A percentile compares a stretch with the other conserved stretches of the same genome.
Evolutionary conservation across 768 basidiomycete species (phyloP).

Genomic region (Xerocomellus intermedius): DNA sequence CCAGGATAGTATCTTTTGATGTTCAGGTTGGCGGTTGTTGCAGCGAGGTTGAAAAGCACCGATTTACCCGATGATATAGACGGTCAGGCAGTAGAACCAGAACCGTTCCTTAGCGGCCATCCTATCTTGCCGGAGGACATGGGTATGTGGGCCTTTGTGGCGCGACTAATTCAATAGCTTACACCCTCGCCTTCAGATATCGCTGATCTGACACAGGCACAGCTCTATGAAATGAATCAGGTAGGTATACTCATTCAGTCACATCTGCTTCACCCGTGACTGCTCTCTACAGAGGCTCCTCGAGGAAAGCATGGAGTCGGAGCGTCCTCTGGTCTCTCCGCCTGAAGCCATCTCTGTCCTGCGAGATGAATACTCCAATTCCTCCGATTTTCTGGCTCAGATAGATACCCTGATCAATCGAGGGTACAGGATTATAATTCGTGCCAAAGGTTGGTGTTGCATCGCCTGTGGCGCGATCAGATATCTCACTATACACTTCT

Average conservation of each 20-base stretch:
- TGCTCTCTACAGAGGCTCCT: conserved; percentile 34
- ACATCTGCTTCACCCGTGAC: neutral
- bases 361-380: conserved; percentile 64
- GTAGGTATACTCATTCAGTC: conserved; percentile 18
- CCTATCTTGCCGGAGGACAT: conserved; percentile 32
- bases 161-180: neutral
- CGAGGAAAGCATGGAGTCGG: conserved; percentile 36
- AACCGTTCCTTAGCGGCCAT: conserved; percentile 27
- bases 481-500: neutral
- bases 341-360: conserved; percentile 53
- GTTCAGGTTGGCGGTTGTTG: neutral
- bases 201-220: conserved; percentile 29
- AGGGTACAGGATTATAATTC: conserved; percentile 66
- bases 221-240: conserved; percentile 43
- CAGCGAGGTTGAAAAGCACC: conserved; percentile 29
- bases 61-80: conserved; percentile 20
- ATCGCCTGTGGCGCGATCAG: neutral
- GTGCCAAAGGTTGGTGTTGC: conserved; percentile 60
- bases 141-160: conserved; percentile 16
- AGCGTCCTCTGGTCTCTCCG: conserved; percentile 53
- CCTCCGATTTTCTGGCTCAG: conserved; percentile 63
- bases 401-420: conserved; percentile 64
- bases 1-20: neutral
- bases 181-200: conserved; percentile 29
- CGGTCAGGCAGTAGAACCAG: conserved; percentile 1